Evolutionary conservation across 2,329 filamentous ascomycete species (phyloP), one percentile per base, ranked within the genome.

Genomic region (Monosporascus sp.): DNA sequence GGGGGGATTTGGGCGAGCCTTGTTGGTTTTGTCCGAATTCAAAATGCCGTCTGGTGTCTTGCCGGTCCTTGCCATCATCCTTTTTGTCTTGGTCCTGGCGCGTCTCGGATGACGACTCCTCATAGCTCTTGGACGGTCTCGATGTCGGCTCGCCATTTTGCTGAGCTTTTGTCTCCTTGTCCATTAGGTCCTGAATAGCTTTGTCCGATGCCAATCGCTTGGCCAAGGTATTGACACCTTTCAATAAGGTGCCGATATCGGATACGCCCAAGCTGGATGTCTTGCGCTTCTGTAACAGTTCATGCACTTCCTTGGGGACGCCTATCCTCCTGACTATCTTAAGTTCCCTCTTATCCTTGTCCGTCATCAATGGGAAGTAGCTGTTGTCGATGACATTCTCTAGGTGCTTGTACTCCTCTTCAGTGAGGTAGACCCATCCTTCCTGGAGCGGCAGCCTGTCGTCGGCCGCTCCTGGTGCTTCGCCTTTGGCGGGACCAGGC

Each of bases 381-480:
- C 38, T 24, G 1, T 8, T n/a, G 4, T 39, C 4, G 7, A 56
- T 4, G 0, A 57, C 14, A 1, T 36, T 18, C 41, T 45, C 17
- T 14, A 68, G 0, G 1, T 18, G 2, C 17, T 56, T 8, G 14
- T 50, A 43, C 35, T 68, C 57, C 36, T 62, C 51, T 1, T 67
- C 60, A 38, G 38, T 54, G 5, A 67, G 54, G 50, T 65, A 45
- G 6, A 65, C 62, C 66, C 66, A 69, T 22, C 65, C 67, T 24
- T 65, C 58, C 14, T 61, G 64, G 20, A 67, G 55, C 1, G 64
- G 60, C 5, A 24, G 17, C 45, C 49, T 61, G 9, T 55, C 56
- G 15, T 52, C 53, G 8, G 56, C 49, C 31, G 36, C 49, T 15
- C 60, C 49, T 22, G 63, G 47, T 18, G 55, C 58, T 5, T 62